Base-by-base conservation (phyloP, 2,329 filamentous ascomycete genomes). In the Dryadomyces quercivorus region DNA sequence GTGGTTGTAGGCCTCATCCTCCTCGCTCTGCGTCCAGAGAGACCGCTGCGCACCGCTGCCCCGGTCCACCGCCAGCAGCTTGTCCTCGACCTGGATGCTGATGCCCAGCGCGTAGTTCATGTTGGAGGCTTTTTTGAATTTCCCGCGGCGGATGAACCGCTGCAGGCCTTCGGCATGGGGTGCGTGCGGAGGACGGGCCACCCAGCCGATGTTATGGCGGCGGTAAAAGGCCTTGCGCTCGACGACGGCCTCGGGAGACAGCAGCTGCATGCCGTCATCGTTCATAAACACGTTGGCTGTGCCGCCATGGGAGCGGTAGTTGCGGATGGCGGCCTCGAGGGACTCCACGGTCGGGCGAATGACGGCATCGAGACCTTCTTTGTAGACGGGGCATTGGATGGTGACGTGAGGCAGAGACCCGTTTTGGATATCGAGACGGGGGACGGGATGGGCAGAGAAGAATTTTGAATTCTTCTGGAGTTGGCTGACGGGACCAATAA, bases 381-480 rank as follows among this genome's bases (percentile, higher is more conserved):
- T 93, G 72, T 93, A 94, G 0, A 94, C 86, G 5, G 88, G 88
- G 66, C 87, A 91, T 64, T 95, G 88, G 45, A 94, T 86, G 3
- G 87, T 92, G 59, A 88, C 75, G 63, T 88, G 86, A 2, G 85
- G 86, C 16, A 91, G 75, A 26, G 72, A 8, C 8, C 26, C 26
- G 26, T 31, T 64, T 7, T 69, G 63, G 1, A 69, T 71, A 55
- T 78, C 76, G 26, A 90, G 68, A 49, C 85, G 74, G 20, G 77
- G 77, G 1, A 84, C 82, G 8, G 83, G 76, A n/a, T 76, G 73
- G 1, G 85, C 88, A 0, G 88, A 92, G 70, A 86, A 93, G 72
- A 84, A 92, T 66, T 86, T 87, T 63, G 86, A 89, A 75, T 93
- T 93, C 62, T 76, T 71, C 36, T 75, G 79, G 66, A 92, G 75